These are phyloP conservation scores for Gynostemma pentaphyllum DNA, from an alignment of 306 rosid genomes.

Conservation along the genomic window DNA sequence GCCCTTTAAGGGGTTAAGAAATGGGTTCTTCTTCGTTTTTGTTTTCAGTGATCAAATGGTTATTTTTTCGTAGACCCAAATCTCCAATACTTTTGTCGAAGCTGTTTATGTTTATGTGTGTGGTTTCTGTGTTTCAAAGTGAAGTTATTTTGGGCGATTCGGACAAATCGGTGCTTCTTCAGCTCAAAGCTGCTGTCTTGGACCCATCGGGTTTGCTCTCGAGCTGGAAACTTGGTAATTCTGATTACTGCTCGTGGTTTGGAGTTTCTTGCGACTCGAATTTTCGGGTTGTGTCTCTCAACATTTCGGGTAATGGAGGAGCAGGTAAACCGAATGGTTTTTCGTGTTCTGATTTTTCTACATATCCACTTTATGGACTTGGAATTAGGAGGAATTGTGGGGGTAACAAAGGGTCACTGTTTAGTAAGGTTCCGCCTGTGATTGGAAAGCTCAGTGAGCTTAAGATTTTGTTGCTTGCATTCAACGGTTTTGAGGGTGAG, in stretches of 20 bases:
- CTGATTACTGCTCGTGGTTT: slow-evolving; percentile 43
- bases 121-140: slow-evolving; percentile 1
- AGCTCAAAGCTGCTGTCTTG: slow-evolving; percentile 43
- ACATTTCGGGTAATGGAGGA: slow-evolving; percentile 56
- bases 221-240: slow-evolving; percentile 26
- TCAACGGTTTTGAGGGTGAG: slow-evolving; percentile 51
- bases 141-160: slow-evolving; percentile 29
- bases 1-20: slow-evolving; percentile 26
- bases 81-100: slow-evolving; percentile 10
- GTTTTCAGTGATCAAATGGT: slow-evolving; percentile 35
- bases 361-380: slow-evolving; percentile 64
- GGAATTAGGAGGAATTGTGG: slow-evolving; percentile 52
- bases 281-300: slow-evolving; percentile 53
- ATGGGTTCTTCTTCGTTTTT: slow-evolving; percentile 46
- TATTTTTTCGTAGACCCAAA: slow-evolving; percentile 9
- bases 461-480: slow-evolving; percentile 55
- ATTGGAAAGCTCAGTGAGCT: slow-evolving; percentile 57
- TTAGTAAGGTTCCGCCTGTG: slow-evolving; percentile 41
- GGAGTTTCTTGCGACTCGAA: slow-evolving; percentile 57
- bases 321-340: slow-evolving; percentile 17
- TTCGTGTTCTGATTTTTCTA: slow-evolving; percentile 30
- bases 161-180: slow-evolving; percentile 59
- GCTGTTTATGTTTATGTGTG: slow-evolving; percentile 15
- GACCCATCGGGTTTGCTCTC: slow-evolving; percentile 59
- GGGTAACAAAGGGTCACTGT: slow-evolving; percentile 31